Evolutionary conservation across 179 eudicot genomes (phyloP), one percentile per base, ranked within the genome.

Genomic region (Corrigiola litoralis): DNA sequence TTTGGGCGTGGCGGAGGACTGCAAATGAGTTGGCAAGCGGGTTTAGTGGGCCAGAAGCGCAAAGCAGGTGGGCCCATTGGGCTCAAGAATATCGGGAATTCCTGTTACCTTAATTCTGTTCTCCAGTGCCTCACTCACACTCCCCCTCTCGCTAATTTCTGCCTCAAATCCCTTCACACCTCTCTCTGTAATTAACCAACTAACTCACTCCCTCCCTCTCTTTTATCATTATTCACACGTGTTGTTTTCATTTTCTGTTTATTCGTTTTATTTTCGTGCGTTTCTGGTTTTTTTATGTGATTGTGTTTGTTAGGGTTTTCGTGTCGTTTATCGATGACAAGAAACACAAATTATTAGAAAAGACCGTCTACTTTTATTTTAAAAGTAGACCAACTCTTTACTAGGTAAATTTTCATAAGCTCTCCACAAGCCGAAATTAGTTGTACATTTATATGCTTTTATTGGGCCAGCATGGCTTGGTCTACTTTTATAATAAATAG

Each of bases 51-150:
- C 53, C 76, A 81, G 34, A 84, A 83, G 68, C 82, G 85, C 56
- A 87, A 78, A 73, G 67, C 37, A 64, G 79, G 81, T 27, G 83
- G 86, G 13, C 99, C 99, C 1, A 50, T 94, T 83, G 97, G 99
- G 82, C 78, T 94, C 31, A 77, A 65, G 63, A 94, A 94, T 74
- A 73, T 91, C 65, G 99, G 99, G 55, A 94, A 94, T 75, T 79
- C 90, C 8, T 94, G 97, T 70, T 94, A 94, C 50, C 86, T 94
- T 65, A 94, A 94, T 81, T 81, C 88, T 74, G 99, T 94, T 49
- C 86, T 94, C 45, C 99, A 94, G 94, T 94, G 99, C 78, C 87
- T 94, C 53, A 94, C 99, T 48, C 85, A 81, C 67, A 94, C 99
- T 8, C 97, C 99, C 73, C 97, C 97, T 18, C 97, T 94, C 68